Evolutionary conservation across 2,329 filamentous ascomycete species (phyloP), one percentile per base, ranked within the genome.

Genomic region (Penicillium capsulatum): DNA sequence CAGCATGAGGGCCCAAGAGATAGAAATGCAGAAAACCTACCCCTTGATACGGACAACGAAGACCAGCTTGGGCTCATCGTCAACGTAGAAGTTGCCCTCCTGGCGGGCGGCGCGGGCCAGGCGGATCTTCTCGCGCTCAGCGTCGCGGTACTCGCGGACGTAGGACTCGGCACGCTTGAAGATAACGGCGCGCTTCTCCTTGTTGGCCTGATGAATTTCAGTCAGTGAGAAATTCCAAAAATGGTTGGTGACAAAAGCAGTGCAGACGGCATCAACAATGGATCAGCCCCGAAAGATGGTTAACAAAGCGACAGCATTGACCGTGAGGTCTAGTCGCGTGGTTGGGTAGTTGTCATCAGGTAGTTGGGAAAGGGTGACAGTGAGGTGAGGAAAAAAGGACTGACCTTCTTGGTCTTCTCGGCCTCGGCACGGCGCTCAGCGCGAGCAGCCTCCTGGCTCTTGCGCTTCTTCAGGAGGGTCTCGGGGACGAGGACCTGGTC

Each of bases 101-200:
- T 87, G 79, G 81, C 94, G 94, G 74, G 89, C 86, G 56, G 89
- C 74, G 61, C 92, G 91, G 65, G 79, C 70, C 52, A 98, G 85
- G 65, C 92, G 88, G 73, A 98, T 80, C 83, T 95, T 94, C 84
- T 98, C 92, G 63, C 90, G 89, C 85, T 98, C 92, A 44, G 81
- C 82, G 73, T 95, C 89, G 61, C 91, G 92, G 82, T 98, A 98
- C 79, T 98, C 92, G 81, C 94, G 91, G 65, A 98, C 89, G 78
- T 98, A 98, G 75, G 92, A 90, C 81, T 98, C 92, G 64, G 92
- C 92, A 73, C 92, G 90, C 84, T 97, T 95, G 88, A 98, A 98
- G 84, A 98, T 95, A 68, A 91, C 86, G 60, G 79, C 77, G 67
- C 92, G 90, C 86, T 97, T 98, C 79, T 94, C 85, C 83, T 97